A percentile compares a stretch with the other conserved stretches of the same genome.
These are phyloP conservation scores for Polytrichum commune DNA, from an alignment of 225 moss, liverwort and hornwort genomes.

Conservation along the genomic window DNA sequence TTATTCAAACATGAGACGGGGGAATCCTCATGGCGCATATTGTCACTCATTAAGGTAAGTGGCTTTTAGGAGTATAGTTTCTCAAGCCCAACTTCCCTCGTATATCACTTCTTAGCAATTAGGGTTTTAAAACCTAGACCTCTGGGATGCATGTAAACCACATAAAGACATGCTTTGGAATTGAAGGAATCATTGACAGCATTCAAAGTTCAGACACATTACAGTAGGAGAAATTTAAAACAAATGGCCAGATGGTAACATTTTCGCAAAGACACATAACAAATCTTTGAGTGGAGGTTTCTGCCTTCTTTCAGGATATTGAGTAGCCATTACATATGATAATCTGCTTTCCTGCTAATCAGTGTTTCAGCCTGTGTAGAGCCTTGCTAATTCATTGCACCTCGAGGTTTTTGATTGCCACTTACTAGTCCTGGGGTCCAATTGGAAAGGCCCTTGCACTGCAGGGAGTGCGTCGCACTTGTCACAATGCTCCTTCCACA, in stretches of 20 bases:
- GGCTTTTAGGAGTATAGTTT: too few species aligned
- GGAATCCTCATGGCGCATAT: too few species aligned
- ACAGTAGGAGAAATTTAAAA: background rate
- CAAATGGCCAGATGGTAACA: background rate
- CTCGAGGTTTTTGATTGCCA: background rate
- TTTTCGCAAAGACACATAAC: background rate
- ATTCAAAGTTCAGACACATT: too few species aligned
- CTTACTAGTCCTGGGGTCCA: conserved; percentile 56
- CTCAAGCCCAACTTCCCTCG: too few species aligned
- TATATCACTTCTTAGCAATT: too few species aligned
- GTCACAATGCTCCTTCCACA: conserved; percentile 73
- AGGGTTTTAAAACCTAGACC: too few species aligned
- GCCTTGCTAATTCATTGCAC: background rate
- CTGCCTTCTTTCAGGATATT: background rate
- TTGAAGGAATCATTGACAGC: too few species aligned
- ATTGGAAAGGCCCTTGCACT: conserved; percentile 64
- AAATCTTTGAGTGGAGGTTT: background rate
- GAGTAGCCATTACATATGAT: background rate
- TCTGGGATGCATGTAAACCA: too few species aligned
- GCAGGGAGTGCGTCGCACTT: conserved; percentile 43
- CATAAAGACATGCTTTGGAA: too few species aligned
- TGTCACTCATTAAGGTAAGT: too few species aligned
- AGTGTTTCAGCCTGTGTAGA: background rate
- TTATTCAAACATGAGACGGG: too few species aligned
- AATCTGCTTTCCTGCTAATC: too few species aligned